Base-by-base conservation (phyloP, 2,329 filamentous ascomycete species). In the Phaeosphaeriaceae sp. region DNA sequence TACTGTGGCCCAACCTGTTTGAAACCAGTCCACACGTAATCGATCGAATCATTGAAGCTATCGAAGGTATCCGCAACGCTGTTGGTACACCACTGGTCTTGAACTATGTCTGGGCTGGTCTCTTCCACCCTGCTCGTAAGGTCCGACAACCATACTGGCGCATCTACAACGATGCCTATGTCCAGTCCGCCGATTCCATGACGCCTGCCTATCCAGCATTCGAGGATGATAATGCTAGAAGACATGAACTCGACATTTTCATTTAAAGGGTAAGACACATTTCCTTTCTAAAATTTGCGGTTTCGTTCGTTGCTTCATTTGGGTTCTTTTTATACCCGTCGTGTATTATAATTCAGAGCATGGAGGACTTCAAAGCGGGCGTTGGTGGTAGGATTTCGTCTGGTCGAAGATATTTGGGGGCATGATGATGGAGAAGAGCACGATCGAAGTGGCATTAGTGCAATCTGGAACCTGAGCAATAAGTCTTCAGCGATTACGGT, bases 11-110 rank as follows among this genome's bases (percentile, higher is more conserved):
- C 28, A 99, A 99, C 74, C 83, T 99, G 46, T 99, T 97, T 75
- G 94, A 99, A 76, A 99, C 94, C 4, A 94, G 89, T 63, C 94
- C 94, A 0, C 94, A 99, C 82, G 94, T 99, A 66, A 99, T 99
- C 64, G 94, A 99, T 75, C 87, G 94, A 36, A 95, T 99, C 61
- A 89, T 99, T 57, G 95, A 99, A 74, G 94, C 95, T 42, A 95
- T 99, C 60, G 94, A 97, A 74, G 94, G 92, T 32, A 90, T 99
- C 55, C 86, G 94, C 39, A 91, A 97, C 80, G 92, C 93, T 0
- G 88, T 97, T 36, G 94, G 94, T 0, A 90, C 92, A 0, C 94
- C 94, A 2, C 79, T 95, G 17, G 90, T 97, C 29, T 88, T 99
- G 83, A 99, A 99, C 77, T 99, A 99, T 73, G 88, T 97, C 52